Evolutionary conservation across 495 filamentous ascomycete species (phyloP), one percentile per base, ranked within the genome.

Genomic region (Lentithecium fluviatile): DNA sequence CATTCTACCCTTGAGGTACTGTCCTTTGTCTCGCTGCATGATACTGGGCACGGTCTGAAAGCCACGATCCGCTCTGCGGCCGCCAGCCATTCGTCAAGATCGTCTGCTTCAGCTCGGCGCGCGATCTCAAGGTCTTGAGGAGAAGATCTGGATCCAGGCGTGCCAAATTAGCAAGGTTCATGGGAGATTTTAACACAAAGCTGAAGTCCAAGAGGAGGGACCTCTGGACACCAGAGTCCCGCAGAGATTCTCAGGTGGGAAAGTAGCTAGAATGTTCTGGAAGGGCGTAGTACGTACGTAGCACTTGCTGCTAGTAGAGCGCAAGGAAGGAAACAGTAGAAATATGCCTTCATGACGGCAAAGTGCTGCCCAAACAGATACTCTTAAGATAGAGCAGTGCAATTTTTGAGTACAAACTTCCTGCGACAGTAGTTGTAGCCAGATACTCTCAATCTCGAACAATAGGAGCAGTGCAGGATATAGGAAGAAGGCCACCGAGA

Each of bases 1-100:
- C 53, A 56, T 37, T 34, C 53, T 13, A 10, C 42, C 26, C 40
- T 56, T 1, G 42, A 56, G 17, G 53, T 46, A 21, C 36, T 47
- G 34, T 46, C 25, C 32, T 24, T 24, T 1, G 40, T 56, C 23
- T 46, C 29, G 42, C 53, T 48, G 40, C 53, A 56, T 15, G 53
- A 47, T 17, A 47, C 43, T 17, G 53, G 53, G 42, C 53, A 56
- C 7, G 38, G 37, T n/a, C 43, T 43, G 52, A 55, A 34, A 12
- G 23, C 53, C 11, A 46, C 38, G 11, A 40, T 34, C 19, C 51
- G 51, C 23, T 54, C 17, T 3, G 51, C 36, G 15, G 17, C 20
- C 23, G 51, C 36, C 10, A 54, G 26, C 51, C 51, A 54, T 23
- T 54, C 34, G 36, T 54, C 51, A 40, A 54, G 36, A 21, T 54